These are phyloP conservation scores for Blastocystis sp. DNA, from an alignment of 352 stramenopile genomes.

Conservation along the genomic window DNA sequence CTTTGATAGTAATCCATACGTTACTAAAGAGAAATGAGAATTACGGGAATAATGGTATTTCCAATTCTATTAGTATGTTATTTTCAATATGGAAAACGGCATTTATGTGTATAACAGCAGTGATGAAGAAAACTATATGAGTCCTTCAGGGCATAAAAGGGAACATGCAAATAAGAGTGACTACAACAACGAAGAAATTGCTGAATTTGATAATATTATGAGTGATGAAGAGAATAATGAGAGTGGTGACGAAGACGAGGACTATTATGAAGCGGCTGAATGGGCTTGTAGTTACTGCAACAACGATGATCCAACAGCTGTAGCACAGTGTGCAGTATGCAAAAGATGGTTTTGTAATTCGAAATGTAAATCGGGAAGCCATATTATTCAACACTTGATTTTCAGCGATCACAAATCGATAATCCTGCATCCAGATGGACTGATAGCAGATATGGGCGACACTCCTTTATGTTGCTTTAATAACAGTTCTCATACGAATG, in stretches of 20 bases:
- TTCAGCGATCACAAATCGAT: constrained; percentile 67
- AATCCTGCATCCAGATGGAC: constrained; percentile 75
- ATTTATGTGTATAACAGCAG: neutral
- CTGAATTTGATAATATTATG: neutral
- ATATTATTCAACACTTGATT: constrained; percentile 61
- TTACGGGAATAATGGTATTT: neutral
- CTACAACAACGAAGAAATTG: neutral
- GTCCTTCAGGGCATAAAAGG: neutral
- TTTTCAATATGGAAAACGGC: too few species aligned
- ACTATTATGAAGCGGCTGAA: neutral
- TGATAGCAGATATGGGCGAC: constrained; percentile 85
- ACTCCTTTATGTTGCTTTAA: constrained; percentile 94
- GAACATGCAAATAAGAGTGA: neutral
- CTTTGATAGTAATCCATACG: constrained; percentile 14
- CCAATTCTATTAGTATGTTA: too few species aligned
- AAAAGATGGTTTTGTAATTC: constrained; percentile 57
- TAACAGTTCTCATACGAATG: constrained; percentile 95
- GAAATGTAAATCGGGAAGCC: constrained; percentile 5
- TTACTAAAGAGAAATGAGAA: neutral
- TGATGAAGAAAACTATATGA: neutral
- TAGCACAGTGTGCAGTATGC: constrained; percentile 27
- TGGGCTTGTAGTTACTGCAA: constrained; percentile 51
- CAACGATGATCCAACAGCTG: constrained; percentile 7
- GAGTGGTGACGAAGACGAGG: constrained; percentile 6
- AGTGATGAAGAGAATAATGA: neutral